phyloP scores from a whole-genome alignment of 1,284 basidiomycete genomes.

The Cryptococcus sp. region DNA sequence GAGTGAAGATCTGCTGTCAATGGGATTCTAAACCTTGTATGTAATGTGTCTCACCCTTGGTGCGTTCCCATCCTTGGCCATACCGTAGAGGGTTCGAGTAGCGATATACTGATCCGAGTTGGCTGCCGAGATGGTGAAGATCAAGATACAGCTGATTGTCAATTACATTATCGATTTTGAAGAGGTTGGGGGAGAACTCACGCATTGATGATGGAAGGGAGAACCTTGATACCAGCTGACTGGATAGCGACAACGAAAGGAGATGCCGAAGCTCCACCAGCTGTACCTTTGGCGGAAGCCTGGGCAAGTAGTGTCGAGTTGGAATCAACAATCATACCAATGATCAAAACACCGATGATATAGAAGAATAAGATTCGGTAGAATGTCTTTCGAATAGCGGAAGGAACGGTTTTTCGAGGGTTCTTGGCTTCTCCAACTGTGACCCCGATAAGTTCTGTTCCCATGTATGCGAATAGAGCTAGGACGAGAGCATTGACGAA shows the following conservation, averaged over 20 bases:
- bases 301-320: slow-evolving; percentile 40
- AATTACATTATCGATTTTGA: background rate
- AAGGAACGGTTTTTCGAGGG: slow-evolving; percentile 59
- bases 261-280: slow-evolving; percentile 61
- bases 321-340: slow-evolving; percentile 58
- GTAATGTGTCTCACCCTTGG: slow-evolving; percentile 23
- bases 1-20: slow-evolving; percentile 48
- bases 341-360: slow-evolving; percentile 51
- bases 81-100: slow-evolving; percentile 54
- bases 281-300: slow-evolving; percentile 55
- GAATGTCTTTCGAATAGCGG: slow-evolving; percentile 55
- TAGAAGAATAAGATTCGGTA: slow-evolving; percentile 52
- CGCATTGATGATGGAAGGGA: slow-evolving; percentile 52
- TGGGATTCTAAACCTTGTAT: too few species aligned
- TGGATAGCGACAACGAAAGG: slow-evolving; percentile 66
- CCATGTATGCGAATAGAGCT: slow-evolving; percentile 58
- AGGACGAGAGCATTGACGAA: slow-evolving; percentile 43
- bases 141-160: slow-evolving; percentile 19
- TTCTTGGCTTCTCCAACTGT: slow-evolving; percentile 53
- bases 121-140: slow-evolving; percentile 50
- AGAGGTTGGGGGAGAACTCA: background rate
- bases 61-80: slow-evolving; percentile 54
- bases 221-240: slow-evolving; percentile 47
- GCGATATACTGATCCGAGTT: slow-evolving; percentile 54
- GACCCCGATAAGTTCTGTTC: slow-evolving; percentile 56